Evolutionary conservation across 202 grass and related monocot genomes (phyloP).

Genomic region (Digitaria exilis): DNA sequence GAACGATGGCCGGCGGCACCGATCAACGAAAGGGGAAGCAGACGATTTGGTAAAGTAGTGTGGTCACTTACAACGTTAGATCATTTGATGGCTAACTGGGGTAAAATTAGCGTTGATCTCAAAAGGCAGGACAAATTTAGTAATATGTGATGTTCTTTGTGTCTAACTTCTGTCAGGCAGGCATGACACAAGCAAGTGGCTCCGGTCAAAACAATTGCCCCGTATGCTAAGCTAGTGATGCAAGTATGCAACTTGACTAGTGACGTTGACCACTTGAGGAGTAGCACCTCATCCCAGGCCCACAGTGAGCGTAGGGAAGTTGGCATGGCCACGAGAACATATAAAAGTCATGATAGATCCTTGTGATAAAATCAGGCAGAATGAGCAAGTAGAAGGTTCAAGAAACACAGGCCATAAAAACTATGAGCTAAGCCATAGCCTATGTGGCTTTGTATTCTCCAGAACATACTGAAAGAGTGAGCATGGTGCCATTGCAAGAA

Average conservation of each 20-base stretch:
- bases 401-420: slow-evolving; percentile 15
- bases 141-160: not conserved
- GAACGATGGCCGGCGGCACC: slow-evolving; percentile 33
- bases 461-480: slow-evolving; percentile 5
- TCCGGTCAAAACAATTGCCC: slow-evolving; percentile 35
- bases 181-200: slow-evolving; percentile 30
- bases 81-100: slow-evolving; percentile 35
- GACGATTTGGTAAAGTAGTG: not conserved
- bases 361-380: slow-evolving; percentile 12
- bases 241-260: slow-evolving; percentile 29
- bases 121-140: slow-evolving; percentile 12
- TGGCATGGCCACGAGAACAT: not conserved
- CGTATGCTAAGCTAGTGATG: slow-evolving; percentile 38
- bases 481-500: not conserved
- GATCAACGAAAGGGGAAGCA: slow-evolving; percentile 34
- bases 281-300: slow-evolving; percentile 14
- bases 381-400: slow-evolving; percentile 41
- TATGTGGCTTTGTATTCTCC: slow-evolving; percentile 16
- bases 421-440: slow-evolving; percentile 2
- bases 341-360: slow-evolving; percentile 20
- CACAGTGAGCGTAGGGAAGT: not conserved
- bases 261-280: slow-evolving; percentile 37
- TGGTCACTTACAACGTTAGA: slow-evolving; percentile 5
- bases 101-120: slow-evolving; percentile 17
- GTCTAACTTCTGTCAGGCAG: slow-evolving; percentile 28